These are phyloP conservation scores for Phialophora tarda DNA, from an alignment of 2,329 filamentous ascomycete genomes.

Conservation along the genomic window DNA sequence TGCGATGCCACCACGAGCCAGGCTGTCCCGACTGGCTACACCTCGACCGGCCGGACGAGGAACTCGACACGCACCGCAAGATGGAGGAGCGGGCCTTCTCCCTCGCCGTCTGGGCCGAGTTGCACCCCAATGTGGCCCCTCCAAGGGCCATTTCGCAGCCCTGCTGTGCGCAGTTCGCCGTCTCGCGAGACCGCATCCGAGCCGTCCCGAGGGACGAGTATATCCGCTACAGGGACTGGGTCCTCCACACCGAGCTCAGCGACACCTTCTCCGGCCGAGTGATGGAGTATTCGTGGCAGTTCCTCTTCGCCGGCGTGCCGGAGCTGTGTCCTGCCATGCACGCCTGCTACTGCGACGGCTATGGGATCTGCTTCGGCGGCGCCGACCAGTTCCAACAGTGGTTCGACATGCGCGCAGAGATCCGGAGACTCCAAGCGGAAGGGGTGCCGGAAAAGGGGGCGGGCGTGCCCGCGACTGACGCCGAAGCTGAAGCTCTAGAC, in stretches of 20 bases:
- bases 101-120: conserved; percentile 52
- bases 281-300: conserved; percentile 70
- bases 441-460: not conserved
- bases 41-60: conserved; percentile 46
- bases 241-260: conserved; percentile 60
- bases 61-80: conserved; percentile 50
- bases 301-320: conserved; percentile 61
- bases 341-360: conserved; percentile 68
- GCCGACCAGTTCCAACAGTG: conserved; percentile 42
- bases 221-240: conserved; percentile 65
- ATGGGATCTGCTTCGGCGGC: conserved; percentile 65
- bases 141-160: conserved; percentile 63
- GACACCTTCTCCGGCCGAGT: conserved; percentile 64
- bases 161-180: conserved; percentile 69
- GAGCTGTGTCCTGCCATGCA: conserved; percentile 57
- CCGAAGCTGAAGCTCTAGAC: not conserved
- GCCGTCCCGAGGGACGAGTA: conserved; percentile 61
- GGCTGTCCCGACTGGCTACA: conserved; percentile 67
- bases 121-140: conserved; percentile 44
- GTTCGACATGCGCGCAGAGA: conserved; percentile 7
- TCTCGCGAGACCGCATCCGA: conserved; percentile 63
- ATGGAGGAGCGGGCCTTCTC: conserved; percentile 56
- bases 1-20: conserved; percentile 63
- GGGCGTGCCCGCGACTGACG: not conserved
- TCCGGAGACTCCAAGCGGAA: not conserved